These are phyloP conservation scores for Phytophthora ramorum DNA, from an alignment of 352 stramenopile species.

Conservation along the genomic window DNA sequence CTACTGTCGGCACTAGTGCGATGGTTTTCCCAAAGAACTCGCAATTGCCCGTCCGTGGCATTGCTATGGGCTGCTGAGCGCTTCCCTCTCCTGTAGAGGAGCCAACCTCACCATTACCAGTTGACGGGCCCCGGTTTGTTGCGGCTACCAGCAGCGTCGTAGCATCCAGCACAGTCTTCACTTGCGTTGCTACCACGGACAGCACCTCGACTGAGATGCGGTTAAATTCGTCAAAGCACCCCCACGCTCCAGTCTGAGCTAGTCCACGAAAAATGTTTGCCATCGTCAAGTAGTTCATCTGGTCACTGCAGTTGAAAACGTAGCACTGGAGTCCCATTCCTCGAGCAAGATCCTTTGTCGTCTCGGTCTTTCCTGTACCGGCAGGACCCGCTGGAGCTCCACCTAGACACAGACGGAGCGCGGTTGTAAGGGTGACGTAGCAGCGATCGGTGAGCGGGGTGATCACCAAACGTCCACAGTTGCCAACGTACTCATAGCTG, in stretches of 20 bases:
- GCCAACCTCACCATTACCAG: constrained; percentile 7
- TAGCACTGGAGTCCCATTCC: constrained; percentile 85
- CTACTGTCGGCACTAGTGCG: constrained; percentile 81
- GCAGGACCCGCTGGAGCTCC: constrained; percentile 81
- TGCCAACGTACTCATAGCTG: constrained; percentile 97
- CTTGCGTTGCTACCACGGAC: constrained; percentile 95
- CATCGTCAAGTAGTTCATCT: constrained; percentile 97
- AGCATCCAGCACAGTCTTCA: constrained; percentile 97
- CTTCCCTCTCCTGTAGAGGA: constrained; percentile 25
- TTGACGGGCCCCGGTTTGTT: constrained; percentile 22
- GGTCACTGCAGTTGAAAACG: constrained; percentile 90
- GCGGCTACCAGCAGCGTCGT: constrained; percentile 31
- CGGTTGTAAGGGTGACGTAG: constrained; percentile 88
- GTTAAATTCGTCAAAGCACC: constrained; percentile 98
- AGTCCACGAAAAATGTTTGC: constrained; percentile 96
- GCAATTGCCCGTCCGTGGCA: constrained; percentile 68
- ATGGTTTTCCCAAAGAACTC: constrained; percentile 93
- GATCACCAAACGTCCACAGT: constrained; percentile 89
- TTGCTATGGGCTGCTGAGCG: constrained; percentile 37
- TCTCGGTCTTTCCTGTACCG: constrained; percentile 90
- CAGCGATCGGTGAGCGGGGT: constrained; percentile 86
- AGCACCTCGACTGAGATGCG: constrained; percentile 97
- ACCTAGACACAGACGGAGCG: constrained; percentile 77
- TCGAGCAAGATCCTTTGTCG: constrained; percentile 81
- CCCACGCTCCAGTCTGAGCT: constrained; percentile 95